Evolutionary conservation across 2,329 filamentous ascomycete species (phyloP).

Genomic region (Zymoseptoria pseudotritici): DNA sequence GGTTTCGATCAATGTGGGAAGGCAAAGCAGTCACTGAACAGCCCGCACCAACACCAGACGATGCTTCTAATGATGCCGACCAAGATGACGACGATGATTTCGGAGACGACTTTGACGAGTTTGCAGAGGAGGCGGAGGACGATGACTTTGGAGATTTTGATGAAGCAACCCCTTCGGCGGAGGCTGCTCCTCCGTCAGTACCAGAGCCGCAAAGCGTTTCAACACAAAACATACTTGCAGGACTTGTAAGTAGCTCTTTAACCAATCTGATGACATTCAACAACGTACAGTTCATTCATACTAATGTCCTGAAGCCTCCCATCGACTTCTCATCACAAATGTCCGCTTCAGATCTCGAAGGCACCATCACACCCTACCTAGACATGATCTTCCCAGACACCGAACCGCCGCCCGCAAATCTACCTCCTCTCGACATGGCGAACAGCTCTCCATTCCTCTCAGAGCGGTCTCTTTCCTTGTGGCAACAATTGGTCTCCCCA

Average conservation of each 20-base stretch:
- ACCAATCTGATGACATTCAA: background rate
- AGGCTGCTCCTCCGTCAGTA: constrained; percentile 20
- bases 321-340: constrained; percentile 5
- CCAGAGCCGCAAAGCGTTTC: constrained; percentile 25
- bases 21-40: constrained; percentile 13
- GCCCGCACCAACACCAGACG: constrained; percentile 33
- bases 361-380: constrained; percentile 59
- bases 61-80: constrained; percentile 44
- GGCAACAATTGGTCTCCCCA: constrained; percentile 92
- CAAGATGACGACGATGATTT: constrained; percentile 62
- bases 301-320: constrained; percentile 14
- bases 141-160: constrained; percentile 49
- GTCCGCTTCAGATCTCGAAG: constrained; percentile 50
- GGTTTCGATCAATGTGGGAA: constrained; percentile 29
- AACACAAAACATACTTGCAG: constrained; percentile 34
- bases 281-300: background rate
- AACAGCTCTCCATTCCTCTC: constrained; percentile 64
- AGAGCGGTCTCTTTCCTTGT: constrained; percentile 79
- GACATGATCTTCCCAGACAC: constrained; percentile 56
- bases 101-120: constrained; percentile 62
- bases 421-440: constrained; percentile 24
- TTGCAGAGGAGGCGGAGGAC: constrained; percentile 45
- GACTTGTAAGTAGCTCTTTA: constrained; percentile 41
- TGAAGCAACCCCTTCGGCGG: constrained; percentile 34
- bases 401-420: constrained; percentile 24